These are phyloP conservation scores for Aureobasidium sp. DNA, from an alignment of 2,329 filamentous ascomycete species.

Conservation along the genomic window DNA sequence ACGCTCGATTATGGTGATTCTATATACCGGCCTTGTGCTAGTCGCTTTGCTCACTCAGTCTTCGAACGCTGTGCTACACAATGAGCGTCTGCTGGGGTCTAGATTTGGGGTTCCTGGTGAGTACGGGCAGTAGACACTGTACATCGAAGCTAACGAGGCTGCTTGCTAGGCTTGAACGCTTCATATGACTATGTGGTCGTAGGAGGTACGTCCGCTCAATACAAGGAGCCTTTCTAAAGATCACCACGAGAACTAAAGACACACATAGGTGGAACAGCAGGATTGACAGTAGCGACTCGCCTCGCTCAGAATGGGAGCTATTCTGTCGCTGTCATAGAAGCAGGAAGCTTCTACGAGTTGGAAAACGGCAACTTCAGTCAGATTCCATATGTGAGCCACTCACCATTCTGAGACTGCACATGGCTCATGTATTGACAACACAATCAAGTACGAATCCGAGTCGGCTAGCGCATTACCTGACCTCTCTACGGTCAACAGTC, in stretches of 20 bases:
- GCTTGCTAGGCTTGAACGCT: constrained; percentile 1
- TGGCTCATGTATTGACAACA: not conserved
- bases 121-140: too few relatives aligned
- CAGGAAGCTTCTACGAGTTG: constrained; percentile 21
- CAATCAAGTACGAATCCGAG: not conserved
- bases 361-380: constrained; percentile 20
- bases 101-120: too few relatives aligned
- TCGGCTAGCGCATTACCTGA: not conserved
- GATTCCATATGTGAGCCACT: not conserved
- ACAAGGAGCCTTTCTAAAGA: not conserved
- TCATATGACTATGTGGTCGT: constrained; percentile 22
- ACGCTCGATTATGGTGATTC: too few relatives aligned
- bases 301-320: constrained; percentile 18
- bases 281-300: constrained; percentile 20
- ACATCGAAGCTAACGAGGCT: too few relatives aligned
- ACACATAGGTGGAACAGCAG: constrained; percentile 19
- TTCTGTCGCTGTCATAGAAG: constrained; percentile 23
- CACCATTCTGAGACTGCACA: not conserved
- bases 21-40: too few relatives aligned
- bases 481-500: constrained; percentile 18
- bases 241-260: not conserved
- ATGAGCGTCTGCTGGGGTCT: too few relatives aligned
- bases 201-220: not conserved
- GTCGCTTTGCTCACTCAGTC: too few relatives aligned
- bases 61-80: too few relatives aligned